Base-by-base conservation (phyloP, 108 stramenopile species). In the Cyclotella choctawhatcheeana region DNA sequence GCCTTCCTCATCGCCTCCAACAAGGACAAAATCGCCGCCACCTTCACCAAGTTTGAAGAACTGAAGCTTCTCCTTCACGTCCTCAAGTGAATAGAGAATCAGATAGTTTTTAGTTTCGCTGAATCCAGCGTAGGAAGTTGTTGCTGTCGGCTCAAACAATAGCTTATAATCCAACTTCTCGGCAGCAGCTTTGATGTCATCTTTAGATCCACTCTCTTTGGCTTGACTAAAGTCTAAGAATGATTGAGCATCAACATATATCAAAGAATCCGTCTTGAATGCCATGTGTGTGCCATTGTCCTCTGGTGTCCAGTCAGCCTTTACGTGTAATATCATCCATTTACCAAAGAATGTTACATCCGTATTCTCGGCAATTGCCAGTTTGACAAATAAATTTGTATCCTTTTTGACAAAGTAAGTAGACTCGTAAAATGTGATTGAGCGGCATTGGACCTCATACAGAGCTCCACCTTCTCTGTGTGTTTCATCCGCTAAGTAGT, bases 361-460 rank as follows among this genome's bases (percentile, higher is more conserved):
- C 4, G 94, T 90, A 59, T 92, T 92, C 44, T 77, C 64, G 31
- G 87, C 89, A 67, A 92, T 67, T 24, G 90, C 89, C 64, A 95
- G 37, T 44, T 88, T 81, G 26, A 85, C 69, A 76, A 95, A 93
- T 1, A 68, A 74, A 2, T 82, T 78, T 7, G 78, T 58, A 12
- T 86, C 53, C 34, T 68, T 84, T 10, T 84, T 86, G 26, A 87
- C 77, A 60, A 50, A 85, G 33, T 89, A 85, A 33, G 80, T 79
- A 52, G 82, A 78, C 12, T 93, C 91, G 82, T 96, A 97, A 67
- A 97, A 97, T 2, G 91, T 91, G 26, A 92, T 79, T 10, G 87
- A 69, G 12, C 94, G 80, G 21, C 37, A 73, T 30, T 75, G 85
- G 32, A 92, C 58, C 79, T 94, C 93, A 69, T 89, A 94, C 53